phyloP scores from a whole-genome alignment of 2,329 filamentous ascomycete genomes.

The Aspergillus neotritici region DNA sequence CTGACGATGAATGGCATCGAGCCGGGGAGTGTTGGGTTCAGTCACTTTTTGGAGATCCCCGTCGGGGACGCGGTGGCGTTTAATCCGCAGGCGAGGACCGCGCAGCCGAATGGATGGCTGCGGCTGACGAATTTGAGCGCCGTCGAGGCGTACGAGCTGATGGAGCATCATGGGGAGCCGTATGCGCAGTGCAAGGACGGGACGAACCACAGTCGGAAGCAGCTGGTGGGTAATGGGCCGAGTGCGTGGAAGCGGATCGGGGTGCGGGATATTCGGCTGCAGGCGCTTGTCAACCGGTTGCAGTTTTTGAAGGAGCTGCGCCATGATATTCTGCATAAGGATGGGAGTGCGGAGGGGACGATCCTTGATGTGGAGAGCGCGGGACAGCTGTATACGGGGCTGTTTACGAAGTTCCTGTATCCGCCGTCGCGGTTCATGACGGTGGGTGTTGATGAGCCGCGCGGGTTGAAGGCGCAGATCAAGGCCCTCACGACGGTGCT shows the following conservation, averaged over 20 bases:
- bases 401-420: conserved; percentile 37
- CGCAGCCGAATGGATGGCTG: conserved; percentile 14
- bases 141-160: conserved; percentile 29
- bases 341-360: conserved; percentile 21
- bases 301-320: conserved; percentile 30
- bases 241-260: conserved; percentile 39
- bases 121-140: conserved; percentile 23
- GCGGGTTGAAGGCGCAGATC: conserved; percentile 43
- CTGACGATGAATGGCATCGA: conserved; percentile 42
- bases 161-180: conserved; percentile 30
- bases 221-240: conserved; percentile 34
- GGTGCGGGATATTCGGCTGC: conserved; percentile 34
- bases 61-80: conserved; percentile 34
- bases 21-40: conserved; percentile 43
- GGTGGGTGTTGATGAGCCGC: conserved; percentile 19
- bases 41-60: conserved; percentile 44
- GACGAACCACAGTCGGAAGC: conserved; percentile 31
- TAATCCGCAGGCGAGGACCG: conserved; percentile 17
- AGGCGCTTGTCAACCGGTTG: conserved; percentile 30
- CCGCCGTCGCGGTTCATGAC: conserved; percentile 28
- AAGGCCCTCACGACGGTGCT: conserved; percentile 40
- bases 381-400: conserved; percentile 27
- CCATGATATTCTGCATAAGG: conserved; percentile 27
- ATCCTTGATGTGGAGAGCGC: conserved; percentile 32
- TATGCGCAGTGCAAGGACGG: conserved; percentile 34